Evolutionary conservation across 116 monocot species (phyloP).

Genomic region (Zostera marina): DNA sequence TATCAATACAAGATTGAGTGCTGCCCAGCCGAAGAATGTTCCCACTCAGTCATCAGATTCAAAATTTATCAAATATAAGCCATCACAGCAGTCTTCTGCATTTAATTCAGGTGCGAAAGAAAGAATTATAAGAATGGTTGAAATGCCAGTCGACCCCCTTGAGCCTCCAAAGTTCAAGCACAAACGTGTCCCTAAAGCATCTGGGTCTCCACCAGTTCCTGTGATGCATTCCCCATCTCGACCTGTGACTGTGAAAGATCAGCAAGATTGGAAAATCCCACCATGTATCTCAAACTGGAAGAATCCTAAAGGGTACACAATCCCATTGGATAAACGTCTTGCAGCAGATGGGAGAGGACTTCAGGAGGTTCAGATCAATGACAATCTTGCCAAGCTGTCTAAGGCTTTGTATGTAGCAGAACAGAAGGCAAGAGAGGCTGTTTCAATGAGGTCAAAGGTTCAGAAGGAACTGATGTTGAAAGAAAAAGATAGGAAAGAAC

Average conservation of each 20-base stretch:
- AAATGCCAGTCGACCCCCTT: conserved; percentile 90
- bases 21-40: conserved; percentile 98
- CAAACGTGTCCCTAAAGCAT: conserved; percentile 78
- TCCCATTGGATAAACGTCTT: conserved; percentile 89
- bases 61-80: conserved; percentile 93
- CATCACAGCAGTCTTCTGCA: conserved; percentile 81
- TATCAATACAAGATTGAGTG: conserved; percentile 75
- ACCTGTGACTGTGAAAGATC: conserved; percentile 95
- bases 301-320: conserved; percentile 97
- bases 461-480: conserved; percentile 88
- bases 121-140: conserved; percentile 87
- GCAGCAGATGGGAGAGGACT: conserved; percentile 96
- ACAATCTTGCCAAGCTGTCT: conserved; percentile 89
- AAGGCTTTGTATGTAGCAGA: conserved; percentile 94
- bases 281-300: conserved; percentile 99
- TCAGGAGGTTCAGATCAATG: conserved; percentile 98
- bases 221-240: conserved; percentile 96
- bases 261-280: conserved; percentile 99
- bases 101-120: conserved; percentile 97
- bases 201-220: conserved; percentile 85
- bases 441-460: conserved; percentile 94
- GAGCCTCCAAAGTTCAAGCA: conserved; percentile 99
- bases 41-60: conserved; percentile 61
- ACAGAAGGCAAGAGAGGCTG: conserved; percentile 97
- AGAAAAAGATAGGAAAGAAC: conserved; percentile 94